Evolutionary conservation across 495 filamentous ascomycete species (phyloP).

Genomic region (Aspergillus ellipticus): DNA sequence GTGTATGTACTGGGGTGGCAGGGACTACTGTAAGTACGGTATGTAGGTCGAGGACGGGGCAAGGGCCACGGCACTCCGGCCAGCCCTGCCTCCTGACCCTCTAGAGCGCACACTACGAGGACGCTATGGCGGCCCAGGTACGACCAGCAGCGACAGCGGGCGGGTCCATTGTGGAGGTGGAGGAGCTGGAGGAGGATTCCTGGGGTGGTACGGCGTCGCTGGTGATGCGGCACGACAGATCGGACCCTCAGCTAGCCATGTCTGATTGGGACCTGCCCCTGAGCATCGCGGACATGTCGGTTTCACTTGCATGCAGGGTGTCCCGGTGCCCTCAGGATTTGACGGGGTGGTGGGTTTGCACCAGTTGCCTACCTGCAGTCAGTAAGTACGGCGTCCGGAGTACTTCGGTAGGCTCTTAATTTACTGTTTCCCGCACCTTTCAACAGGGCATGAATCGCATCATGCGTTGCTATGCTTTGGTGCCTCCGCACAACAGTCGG

Average conservation of each 20-base stretch:
- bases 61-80: neutral
- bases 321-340: neutral
- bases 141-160: too few species aligned
- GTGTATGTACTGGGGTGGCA: too few species aligned
- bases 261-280: conserved; percentile 9
- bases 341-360: neutral
- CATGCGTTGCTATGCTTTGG: neutral
- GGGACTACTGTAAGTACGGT: too few species aligned
- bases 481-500: neutral
- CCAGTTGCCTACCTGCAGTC: too few species aligned
- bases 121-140: too few species aligned
- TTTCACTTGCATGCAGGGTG: neutral
- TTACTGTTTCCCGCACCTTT: too few species aligned
- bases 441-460: neutral
- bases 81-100: too few species aligned
- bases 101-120: too few species aligned
- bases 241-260: conserved; percentile 3
- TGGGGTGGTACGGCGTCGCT: conserved; percentile 10
- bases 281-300: conserved; percentile 9
- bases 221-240: conserved; percentile 14
- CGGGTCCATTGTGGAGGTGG: too few species aligned
- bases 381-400: too few species aligned
- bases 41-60: too few species aligned
- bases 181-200: neutral
- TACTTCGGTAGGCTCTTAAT: too few species aligned